Base-by-base conservation (phyloP, 1,139 yeast species). In the Kazachstania sp. region DNA sequence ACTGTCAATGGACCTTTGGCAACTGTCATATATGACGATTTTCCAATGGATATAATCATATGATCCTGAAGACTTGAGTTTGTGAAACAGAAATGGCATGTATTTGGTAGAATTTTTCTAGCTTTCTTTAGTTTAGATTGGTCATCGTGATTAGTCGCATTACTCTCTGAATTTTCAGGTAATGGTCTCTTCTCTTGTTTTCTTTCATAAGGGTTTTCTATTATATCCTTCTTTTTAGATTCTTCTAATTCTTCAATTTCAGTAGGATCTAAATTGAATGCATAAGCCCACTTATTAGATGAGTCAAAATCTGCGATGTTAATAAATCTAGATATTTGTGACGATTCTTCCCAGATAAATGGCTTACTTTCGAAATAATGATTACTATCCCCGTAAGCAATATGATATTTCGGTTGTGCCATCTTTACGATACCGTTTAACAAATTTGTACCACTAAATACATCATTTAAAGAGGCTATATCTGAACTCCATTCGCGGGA, bases 1-100 rank as follows among this genome's bases (percentile, higher is more conserved):
- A 74, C 66, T 0, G 87, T 76, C 29, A 90, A 66, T 0, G 97
- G 97, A 0, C 97, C 97, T 59, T 86, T 87, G 0, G 96, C 95
- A 15, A 83, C 72, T 0, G 97, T 84, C 51, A 88, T 49, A 60
- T 87, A 90, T 1, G 80, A 68, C 37, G 72, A 70, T 9, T 74
- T 73, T 0, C 86, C 92, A 48, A 90, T 82, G 0, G 94, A 77
- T 1, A 86, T 75, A 30, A 90, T 78, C 83, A 90, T 79, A 62
- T 87, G 95, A 3, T 85, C 73, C 55, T 84, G 94, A 4, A 86
- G 75, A 18, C 79, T 75, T 0, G 95, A 86, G 57, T 86, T 86
- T 1, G 94, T 79, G 23, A 88, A 72, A 61, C 97, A 90, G 60
- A 90, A 85, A 67, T 85, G 88, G 60, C 97, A 90, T 37, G 71